Percentiles rank a stretch among this genome's conserved stretches.
Evolutionary conservation across 768 basidiomycete genomes (phyloP).

Genomic region (Hypholoma sublateritium): DNA sequence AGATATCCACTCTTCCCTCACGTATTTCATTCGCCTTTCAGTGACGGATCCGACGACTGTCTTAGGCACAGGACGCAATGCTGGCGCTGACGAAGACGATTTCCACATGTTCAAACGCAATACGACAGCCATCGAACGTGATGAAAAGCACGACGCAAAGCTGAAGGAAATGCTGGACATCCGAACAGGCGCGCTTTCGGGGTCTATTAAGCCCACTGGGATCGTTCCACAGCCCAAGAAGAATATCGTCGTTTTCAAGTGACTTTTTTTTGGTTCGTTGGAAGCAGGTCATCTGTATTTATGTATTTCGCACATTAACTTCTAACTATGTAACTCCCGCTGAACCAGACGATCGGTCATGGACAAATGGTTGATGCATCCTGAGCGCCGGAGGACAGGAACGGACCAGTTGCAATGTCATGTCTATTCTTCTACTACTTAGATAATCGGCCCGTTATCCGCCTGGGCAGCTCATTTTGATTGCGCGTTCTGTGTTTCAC

Average conservation of each 20-base stretch:
- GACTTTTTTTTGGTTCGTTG: background rate
- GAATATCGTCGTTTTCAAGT: constrained; percentile 39
- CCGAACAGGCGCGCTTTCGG: constrained; percentile 43
- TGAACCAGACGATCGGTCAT: no score
- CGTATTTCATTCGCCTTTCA: constrained; percentile 26
- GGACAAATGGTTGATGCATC: no score
- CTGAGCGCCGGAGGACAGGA: no score
- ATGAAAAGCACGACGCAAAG: constrained; percentile 51
- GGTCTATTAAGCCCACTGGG: constrained; percentile 35
- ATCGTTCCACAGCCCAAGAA: constrained; percentile 29
- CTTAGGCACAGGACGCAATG: constrained; percentile 49
- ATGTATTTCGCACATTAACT: no score
- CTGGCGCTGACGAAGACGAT: constrained; percentile 93
- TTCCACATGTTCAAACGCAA: constrained; percentile 80
- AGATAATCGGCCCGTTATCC: no score
- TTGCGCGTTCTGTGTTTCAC: no score
- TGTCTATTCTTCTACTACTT: no score
- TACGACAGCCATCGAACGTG: constrained; percentile 56
- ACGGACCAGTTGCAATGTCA: no score
- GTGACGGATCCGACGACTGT: constrained; percentile 33
- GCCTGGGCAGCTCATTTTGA: no score
- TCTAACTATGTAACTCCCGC: no score
- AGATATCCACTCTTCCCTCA: background rate
- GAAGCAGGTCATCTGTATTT: no score
- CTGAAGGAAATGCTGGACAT: constrained; percentile 40